Evolutionary conservation across 2,329 filamentous ascomycete genomes (phyloP).

Genomic region (Xenosphaeropsis pyriputrescens): DNA sequence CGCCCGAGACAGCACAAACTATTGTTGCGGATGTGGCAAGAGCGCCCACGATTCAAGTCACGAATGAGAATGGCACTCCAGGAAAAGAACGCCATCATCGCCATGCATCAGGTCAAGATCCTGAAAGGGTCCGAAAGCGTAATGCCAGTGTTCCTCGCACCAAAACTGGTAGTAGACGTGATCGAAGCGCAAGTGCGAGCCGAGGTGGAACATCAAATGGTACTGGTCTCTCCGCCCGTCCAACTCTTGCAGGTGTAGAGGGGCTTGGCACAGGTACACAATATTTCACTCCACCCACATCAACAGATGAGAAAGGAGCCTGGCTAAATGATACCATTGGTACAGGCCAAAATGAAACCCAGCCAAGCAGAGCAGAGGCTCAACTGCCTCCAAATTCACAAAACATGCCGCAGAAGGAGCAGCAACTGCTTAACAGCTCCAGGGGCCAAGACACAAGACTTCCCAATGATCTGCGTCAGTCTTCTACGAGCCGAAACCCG

Average conservation of each 20-base stretch:
- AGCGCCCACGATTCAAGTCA: constrained; percentile 64
- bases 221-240: background rate
- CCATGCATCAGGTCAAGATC: constrained; percentile 15
- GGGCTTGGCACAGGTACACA: constrained; percentile 24
- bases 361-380: constrained; percentile 4
- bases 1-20: constrained; percentile 15
- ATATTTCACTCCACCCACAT: constrained; percentile 32
- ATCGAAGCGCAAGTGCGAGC: constrained; percentile 31
- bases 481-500: constrained; percentile 7
- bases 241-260: constrained; percentile 3
- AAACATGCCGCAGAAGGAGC: constrained; percentile 12
- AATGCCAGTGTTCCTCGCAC: constrained; percentile 22
- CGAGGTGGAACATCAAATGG: constrained; percentile 29
- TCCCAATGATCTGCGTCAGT: constrained; percentile 5
- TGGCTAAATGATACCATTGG: constrained; percentile 15
- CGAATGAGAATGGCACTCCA: constrained; percentile 39
- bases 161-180: constrained; percentile 29
- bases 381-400: constrained; percentile 11
- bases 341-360: background rate
- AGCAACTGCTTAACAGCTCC: constrained; percentile 5
- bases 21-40: constrained; percentile 4
- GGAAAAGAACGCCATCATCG: constrained; percentile 16
- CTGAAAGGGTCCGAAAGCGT: constrained; percentile 20
- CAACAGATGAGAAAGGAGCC: constrained; percentile 19
- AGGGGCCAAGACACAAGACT: constrained; percentile 8